phyloP scores from a whole-genome alignment of 202 grass and related monocot species.

The Zoysia matrella region DNA sequence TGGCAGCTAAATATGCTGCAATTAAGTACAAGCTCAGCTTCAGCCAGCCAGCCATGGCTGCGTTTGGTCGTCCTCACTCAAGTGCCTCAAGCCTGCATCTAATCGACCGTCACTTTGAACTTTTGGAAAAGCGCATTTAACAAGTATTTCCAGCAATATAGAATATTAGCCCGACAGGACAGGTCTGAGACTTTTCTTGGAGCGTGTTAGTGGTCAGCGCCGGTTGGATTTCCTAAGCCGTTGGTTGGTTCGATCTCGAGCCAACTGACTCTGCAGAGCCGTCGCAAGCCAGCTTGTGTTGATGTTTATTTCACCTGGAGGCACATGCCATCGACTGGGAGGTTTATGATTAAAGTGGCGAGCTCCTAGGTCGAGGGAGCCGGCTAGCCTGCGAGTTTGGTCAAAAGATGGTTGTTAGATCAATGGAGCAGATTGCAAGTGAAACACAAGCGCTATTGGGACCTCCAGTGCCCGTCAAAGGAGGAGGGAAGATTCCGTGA shows the following conservation, averaged over 20 bases:
- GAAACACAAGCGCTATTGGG: not conserved
- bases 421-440: constrained; percentile 39
- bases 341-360: constrained; percentile 33
- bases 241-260: constrained; percentile 22
- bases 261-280: constrained; percentile 14
- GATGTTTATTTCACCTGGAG: constrained; percentile 16
- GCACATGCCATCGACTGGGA: constrained; percentile 16
- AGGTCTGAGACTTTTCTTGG: constrained; percentile 18
- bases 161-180: constrained; percentile 7
- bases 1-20: constrained; percentile 51
- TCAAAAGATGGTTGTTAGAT: constrained; percentile 45
- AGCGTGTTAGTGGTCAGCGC: constrained; percentile 26
- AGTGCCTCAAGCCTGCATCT: constrained; percentile 19
- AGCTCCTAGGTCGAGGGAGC: constrained; percentile 51
- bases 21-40: constrained; percentile 45
- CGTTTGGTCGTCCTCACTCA: constrained; percentile 16
- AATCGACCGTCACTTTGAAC: constrained; percentile 29
- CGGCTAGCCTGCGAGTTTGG: constrained; percentile 34
- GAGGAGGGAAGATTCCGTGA: constrained; percentile 36
- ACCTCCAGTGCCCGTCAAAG: constrained; percentile 10
- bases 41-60: constrained; percentile 22
- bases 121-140: constrained; percentile 40
- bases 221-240: constrained; percentile 40
- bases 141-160: constrained; percentile 41
- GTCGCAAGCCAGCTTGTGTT: not conserved